phyloP scores from a whole-genome alignment of 257 asterid species.

The Ilex asprella region DNA sequence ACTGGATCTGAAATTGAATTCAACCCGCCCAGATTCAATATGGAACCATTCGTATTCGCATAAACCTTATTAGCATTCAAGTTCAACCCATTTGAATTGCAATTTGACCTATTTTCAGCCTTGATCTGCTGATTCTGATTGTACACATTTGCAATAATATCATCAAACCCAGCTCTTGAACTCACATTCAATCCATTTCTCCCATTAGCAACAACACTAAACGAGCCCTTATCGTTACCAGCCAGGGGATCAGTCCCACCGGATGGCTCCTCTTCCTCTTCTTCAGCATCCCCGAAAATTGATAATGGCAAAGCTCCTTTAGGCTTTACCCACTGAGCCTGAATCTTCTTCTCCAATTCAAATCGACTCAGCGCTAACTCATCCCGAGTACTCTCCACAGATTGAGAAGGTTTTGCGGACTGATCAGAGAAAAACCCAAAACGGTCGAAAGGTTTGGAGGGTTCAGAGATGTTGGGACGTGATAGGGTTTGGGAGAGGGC shows the following conservation, averaged over 20 bases:
- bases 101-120: slow-evolving; percentile 16
- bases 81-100: slow-evolving; percentile 10
- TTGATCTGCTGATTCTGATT: slow-evolving; percentile 21
- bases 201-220: slow-evolving; percentile 9
- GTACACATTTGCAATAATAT: slow-evolving; percentile 30
- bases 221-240: slow-evolving; percentile 14
- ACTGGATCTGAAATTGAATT: not conserved
- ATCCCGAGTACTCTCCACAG: not conserved
- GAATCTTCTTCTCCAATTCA: slow-evolving; percentile 2
- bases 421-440: not conserved
- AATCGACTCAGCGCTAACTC: not conserved
- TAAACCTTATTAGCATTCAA: slow-evolving; percentile 1
- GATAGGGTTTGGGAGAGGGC: slow-evolving; percentile 25
- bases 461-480: slow-evolving; percentile 22
- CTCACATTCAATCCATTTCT: slow-evolving; percentile 20
- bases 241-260: slow-evolving; percentile 9
- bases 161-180: slow-evolving; percentile 22
- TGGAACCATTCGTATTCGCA: slow-evolving; percentile 11
- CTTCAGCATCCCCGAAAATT: slow-evolving; percentile 55
- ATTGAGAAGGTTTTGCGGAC: not conserved
- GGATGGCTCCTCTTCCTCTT: slow-evolving; percentile 30
- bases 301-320: slow-evolving; percentile 75
- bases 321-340: slow-evolving; percentile 44
- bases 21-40: not conserved
- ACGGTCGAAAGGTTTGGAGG: slow-evolving; percentile 1